phyloP scores from a whole-genome alignment of 2,329 filamentous ascomycete species.

The Aspergillus sp. region DNA sequence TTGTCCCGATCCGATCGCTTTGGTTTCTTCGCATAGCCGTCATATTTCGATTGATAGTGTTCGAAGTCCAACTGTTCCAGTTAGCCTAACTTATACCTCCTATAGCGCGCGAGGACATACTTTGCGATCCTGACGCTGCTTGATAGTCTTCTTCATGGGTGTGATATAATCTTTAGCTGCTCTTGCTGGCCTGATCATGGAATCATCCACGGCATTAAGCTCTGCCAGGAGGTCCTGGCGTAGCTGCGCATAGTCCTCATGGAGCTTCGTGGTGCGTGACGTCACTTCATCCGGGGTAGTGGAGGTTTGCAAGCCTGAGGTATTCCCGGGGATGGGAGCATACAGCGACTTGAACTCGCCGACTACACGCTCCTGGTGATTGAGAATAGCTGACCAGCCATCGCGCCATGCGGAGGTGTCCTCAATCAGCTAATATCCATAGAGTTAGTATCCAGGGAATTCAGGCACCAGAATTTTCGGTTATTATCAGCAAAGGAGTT shows the following conservation, averaged over 20 bases:
- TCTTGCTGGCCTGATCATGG: slow-evolving; percentile 62
- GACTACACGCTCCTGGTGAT: slow-evolving; percentile 59
- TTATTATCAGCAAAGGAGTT: slow-evolving; percentile 4
- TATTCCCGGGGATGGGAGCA: slow-evolving; percentile 65
- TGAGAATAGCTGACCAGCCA: slow-evolving; percentile 66
- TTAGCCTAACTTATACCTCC: background rate
- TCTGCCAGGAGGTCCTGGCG: slow-evolving; percentile 66
- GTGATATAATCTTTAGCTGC: slow-evolving; percentile 63
- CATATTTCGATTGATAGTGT: slow-evolving; percentile 64
- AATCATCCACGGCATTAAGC: slow-evolving; percentile 61
- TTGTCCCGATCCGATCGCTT: slow-evolving; percentile 69
- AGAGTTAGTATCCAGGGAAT: slow-evolving; percentile 5
- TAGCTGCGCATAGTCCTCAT: slow-evolving; percentile 62
- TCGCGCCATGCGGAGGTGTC: slow-evolving; percentile 71
- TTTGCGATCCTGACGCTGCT: slow-evolving; percentile 76
- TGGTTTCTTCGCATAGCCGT: slow-evolving; percentile 62
- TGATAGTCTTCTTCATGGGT: slow-evolving; percentile 73
- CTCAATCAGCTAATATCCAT: slow-evolving; percentile 58
- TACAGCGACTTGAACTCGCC: slow-evolving; percentile 67
- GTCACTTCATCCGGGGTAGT: slow-evolving; percentile 59
- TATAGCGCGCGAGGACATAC: slow-evolving; percentile 21
- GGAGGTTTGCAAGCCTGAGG: slow-evolving; percentile 47
- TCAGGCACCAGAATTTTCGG: background rate
- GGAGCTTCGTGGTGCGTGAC: slow-evolving; percentile 58
- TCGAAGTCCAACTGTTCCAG: slow-evolving; percentile 64